Conservation (phyloP, 805 yeast genomes). For the Nadsonia fulvescens region DNA sequence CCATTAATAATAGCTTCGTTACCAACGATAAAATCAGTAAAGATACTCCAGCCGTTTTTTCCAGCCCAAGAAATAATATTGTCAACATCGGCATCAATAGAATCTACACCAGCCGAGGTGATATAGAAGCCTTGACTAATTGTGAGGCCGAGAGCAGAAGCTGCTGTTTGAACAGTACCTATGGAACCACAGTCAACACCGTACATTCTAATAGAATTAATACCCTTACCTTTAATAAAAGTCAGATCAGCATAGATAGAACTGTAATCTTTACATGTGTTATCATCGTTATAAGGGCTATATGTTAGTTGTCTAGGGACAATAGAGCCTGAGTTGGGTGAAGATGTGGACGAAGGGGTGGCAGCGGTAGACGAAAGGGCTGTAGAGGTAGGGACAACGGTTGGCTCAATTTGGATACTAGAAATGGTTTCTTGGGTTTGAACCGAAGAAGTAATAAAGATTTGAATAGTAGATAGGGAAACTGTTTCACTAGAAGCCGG, state of each 20-base stretch:
- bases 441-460: too few relatives aligned
- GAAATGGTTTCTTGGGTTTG: too few relatives aligned
- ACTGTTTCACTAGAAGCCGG: conserved; percentile 1
- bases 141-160: conserved; percentile 39
- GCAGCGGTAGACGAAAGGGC: conserved; percentile 1
- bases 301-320: conserved; percentile 19
- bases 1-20: conserved; percentile 68
- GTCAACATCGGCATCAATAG: conserved; percentile 42
- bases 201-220: conserved; percentile 53
- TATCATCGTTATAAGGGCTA: conserved; percentile 50
- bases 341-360: conserved; percentile 1
- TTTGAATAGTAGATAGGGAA: too few relatives aligned
- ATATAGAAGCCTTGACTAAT: conserved; percentile 87
- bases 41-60: conserved; percentile 49
- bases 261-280: conserved; percentile 43
- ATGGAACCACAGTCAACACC: conserved; percentile 75
- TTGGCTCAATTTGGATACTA: too few relatives aligned
- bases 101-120: conserved; percentile 39
- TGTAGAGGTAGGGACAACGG: background rate
- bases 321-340: conserved; percentile 2
- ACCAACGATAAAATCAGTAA: conserved; percentile 66
- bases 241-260: conserved; percentile 41
- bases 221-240: conserved; percentile 40
- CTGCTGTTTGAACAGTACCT: conserved; percentile 43
- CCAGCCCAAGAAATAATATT: conserved; percentile 34